These are phyloP conservation scores for Penicillium sp. DNA, from an alignment of 2,329 filamentous ascomycete species.

Conservation along the genomic window DNA sequence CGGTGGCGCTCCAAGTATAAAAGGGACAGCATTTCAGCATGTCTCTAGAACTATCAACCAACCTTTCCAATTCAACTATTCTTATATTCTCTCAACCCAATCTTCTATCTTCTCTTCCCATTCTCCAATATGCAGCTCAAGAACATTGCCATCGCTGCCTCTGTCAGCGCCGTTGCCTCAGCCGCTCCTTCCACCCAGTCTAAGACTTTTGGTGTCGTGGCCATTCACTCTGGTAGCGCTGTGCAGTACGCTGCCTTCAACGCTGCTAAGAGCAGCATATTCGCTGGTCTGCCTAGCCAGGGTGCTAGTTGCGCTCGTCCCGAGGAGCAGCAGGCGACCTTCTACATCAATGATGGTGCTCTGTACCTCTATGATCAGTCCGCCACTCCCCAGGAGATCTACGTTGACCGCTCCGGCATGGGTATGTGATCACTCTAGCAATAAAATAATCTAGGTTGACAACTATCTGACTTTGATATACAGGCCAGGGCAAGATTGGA, in stretches of 20 bases:
- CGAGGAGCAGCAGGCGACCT: slow-evolving; percentile 47
- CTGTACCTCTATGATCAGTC: slow-evolving; percentile 51
- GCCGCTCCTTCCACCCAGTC: slow-evolving; percentile 25
- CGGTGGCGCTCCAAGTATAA: slow-evolving; percentile 2
- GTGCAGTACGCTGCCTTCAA: slow-evolving; percentile 50
- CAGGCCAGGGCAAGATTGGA: slow-evolving; percentile 53
- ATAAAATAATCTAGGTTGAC: too few relatives aligned
- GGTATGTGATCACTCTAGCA: slow-evolving; percentile 39
- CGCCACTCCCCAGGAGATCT: slow-evolving; percentile 50
- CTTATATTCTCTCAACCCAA: not conserved
- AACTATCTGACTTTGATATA: not conserved
- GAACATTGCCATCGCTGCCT: slow-evolving; percentile 24
- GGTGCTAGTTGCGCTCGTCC: slow-evolving; percentile 48
- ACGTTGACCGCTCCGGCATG: slow-evolving; percentile 58
- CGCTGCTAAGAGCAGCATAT: slow-evolving; percentile 47
- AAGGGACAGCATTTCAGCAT: not conserved
- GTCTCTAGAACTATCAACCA: not conserved
- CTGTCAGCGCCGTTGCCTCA: slow-evolving; percentile 31
- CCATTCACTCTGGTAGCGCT: slow-evolving; percentile 49
- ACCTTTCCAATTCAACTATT: too few relatives aligned
- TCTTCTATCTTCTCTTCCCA: not conserved
- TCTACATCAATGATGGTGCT: slow-evolving; percentile 48
- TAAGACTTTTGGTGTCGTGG: slow-evolving; percentile 49
- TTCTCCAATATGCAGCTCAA: slow-evolving; percentile 30
- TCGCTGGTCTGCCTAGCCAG: slow-evolving; percentile 46